Percentiles rank a stretch among this genome's conserved stretches.
Conservation (phyloP, 192 early-diverging fungal genomes). For the Kickxella alabastrina region DNA sequence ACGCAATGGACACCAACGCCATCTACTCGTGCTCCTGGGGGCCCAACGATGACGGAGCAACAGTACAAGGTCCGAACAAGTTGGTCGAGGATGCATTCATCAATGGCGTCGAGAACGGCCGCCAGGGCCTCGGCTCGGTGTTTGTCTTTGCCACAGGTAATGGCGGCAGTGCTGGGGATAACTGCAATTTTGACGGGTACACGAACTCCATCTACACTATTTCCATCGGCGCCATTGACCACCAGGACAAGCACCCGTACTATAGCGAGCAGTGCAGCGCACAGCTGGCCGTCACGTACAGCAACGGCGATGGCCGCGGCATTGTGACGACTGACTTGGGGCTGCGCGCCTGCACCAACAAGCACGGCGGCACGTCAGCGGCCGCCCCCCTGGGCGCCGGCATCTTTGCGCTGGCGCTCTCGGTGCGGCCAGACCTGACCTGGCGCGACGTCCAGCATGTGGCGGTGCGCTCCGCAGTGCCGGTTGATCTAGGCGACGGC, state of each 20-base stretch:
- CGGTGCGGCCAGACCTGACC: constrained; percentile 82
- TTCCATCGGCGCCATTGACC: constrained; percentile 84
- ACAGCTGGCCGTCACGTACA: constrained; percentile 84
- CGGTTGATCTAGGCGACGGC: constrained; percentile 61
- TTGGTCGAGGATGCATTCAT: constrained; percentile 79
- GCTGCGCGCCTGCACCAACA: constrained; percentile 62
- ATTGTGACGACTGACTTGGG: constrained; percentile 93
- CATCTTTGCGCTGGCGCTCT: constrained; percentile 81
- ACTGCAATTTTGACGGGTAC: constrained; percentile 97
- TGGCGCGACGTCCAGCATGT: constrained; percentile 96
- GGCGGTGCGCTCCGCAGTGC: constrained; percentile 70
- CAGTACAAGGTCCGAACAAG: constrained; percentile 79
- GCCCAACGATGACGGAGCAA: constrained; percentile 80
- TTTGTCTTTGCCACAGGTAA: constrained; percentile 96
- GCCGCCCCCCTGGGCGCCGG: constrained; percentile 93
- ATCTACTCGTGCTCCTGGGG: constrained; percentile 99
- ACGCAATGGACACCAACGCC: constrained; percentile 79
- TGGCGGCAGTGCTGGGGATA: constrained; percentile 74
- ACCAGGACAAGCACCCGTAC: constrained; percentile 67
- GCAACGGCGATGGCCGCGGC: constrained; percentile 66
- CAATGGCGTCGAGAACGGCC: constrained; percentile 81
- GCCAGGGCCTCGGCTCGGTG: constrained; percentile 79
- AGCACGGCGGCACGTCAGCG: constrained; percentile 91
- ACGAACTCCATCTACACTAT: constrained; percentile 95
- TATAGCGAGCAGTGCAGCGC: constrained; percentile 90